phyloP scores from a whole-genome alignment of 805 yeast species.

The Yueomyces sinensis region DNA sequence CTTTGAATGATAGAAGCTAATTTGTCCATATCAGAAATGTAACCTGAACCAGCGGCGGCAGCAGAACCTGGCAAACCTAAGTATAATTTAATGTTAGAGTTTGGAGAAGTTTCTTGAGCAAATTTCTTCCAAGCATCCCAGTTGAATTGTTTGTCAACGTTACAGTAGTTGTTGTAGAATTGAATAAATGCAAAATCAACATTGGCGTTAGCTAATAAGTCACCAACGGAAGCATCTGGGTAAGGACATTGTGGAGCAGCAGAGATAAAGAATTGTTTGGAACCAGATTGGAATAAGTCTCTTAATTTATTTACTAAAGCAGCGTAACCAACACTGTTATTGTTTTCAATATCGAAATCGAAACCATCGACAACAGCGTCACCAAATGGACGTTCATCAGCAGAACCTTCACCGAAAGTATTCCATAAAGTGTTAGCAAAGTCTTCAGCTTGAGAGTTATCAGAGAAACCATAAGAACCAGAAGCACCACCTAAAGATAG shows the following conservation, averaged over 20 bases:
- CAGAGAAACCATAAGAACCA: slow-evolving; percentile 73
- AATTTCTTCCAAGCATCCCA: slow-evolving; percentile 62
- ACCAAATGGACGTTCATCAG: slow-evolving; percentile 55
- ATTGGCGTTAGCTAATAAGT: slow-evolving; percentile 41
- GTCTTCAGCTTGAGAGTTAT: slow-evolving; percentile 59
- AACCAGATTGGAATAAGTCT: slow-evolving; percentile 36
- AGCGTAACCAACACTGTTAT: slow-evolving; percentile 49
- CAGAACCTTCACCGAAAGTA: slow-evolving; percentile 48
- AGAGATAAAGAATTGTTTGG: slow-evolving; percentile 57
- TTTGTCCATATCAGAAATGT: slow-evolving; percentile 34
- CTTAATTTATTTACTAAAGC: slow-evolving; percentile 42
- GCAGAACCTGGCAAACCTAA: slow-evolving; percentile 65
- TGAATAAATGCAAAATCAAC: slow-evolving; percentile 78
- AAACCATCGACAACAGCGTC: slow-evolving; percentile 76
- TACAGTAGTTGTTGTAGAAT: slow-evolving; percentile 79
- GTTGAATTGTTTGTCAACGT: slow-evolving; percentile 41
- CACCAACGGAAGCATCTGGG: slow-evolving; percentile 63
- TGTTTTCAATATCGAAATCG: slow-evolving; percentile 79
- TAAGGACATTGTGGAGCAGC: slow-evolving; percentile 91
- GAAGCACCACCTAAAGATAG: slow-evolving; percentile 69
- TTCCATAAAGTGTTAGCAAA: slow-evolving; percentile 52
- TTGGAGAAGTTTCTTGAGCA: slow-evolving; percentile 48
- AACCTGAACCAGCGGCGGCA: slow-evolving; percentile 46
- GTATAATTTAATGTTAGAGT: slow-evolving; percentile 53
- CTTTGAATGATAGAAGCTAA: slow-evolving; percentile 45